A percentile compares a stretch with the other conserved stretches of the same genome.
These are phyloP conservation scores for Thyridium curvatum DNA, from an alignment of 2,329 filamentous ascomycete genomes.

Conservation along the genomic window DNA sequence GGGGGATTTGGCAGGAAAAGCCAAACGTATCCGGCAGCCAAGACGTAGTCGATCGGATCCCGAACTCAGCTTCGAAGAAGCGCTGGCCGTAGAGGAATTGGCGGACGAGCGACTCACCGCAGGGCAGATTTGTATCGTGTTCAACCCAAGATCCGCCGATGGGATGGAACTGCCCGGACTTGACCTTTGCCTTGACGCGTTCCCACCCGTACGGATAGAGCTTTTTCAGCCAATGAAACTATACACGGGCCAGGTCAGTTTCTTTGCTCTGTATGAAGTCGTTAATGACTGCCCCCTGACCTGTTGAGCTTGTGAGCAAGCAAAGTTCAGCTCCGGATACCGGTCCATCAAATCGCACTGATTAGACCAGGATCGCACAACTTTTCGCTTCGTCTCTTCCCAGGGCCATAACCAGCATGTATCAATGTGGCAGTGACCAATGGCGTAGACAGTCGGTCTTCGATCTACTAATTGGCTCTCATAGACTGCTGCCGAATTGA, in stretches of 20 bases:
- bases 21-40: constrained; percentile 68
- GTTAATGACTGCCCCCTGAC: no score
- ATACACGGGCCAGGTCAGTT: no score
- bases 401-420: constrained; percentile 68
- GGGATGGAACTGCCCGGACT: constrained; percentile 59
- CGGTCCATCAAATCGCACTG: constrained; percentile 63
- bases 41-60: constrained; percentile 56
- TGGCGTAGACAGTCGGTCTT: constrained; percentile 50
- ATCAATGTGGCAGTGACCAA: constrained; percentile 66
- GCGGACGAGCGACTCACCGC: constrained; percentile 59
- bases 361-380: constrained; percentile 61
- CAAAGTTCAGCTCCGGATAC: constrained; percentile 61
- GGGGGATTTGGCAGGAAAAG: constrained; percentile 61
- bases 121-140: constrained; percentile 63
- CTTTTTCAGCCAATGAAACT: constrained; percentile 57
- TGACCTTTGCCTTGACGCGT: constrained; percentile 60
- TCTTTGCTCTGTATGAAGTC: no score
- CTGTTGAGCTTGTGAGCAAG: constrained; percentile 57
- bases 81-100: constrained; percentile 64
- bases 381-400: constrained; percentile 64
- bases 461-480: constrained; percentile 35
- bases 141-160: constrained; percentile 67
- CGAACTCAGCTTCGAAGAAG: constrained; percentile 62
- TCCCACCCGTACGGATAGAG: constrained; percentile 59
- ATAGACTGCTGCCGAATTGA: constrained; percentile 56